Base-by-base conservation (phyloP, 139 green algal species). In the Haematococcus lacustris region DNA sequence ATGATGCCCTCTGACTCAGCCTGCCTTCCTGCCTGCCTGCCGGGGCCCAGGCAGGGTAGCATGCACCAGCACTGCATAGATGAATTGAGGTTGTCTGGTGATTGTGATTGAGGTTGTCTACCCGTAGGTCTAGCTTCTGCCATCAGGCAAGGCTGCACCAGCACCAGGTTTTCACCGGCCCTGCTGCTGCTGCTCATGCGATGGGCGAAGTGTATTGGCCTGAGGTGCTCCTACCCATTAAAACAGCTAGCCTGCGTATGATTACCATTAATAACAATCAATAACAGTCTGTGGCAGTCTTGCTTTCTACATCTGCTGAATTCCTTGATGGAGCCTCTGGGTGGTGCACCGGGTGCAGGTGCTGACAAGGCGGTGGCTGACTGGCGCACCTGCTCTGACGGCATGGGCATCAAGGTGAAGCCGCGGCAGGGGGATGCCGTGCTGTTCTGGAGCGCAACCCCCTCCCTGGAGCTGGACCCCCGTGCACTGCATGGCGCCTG, bases 341-440 rank as follows among this genome's bases (percentile, higher is more conserved):
- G 33, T 30, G 53, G 17, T 4, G 23, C 53, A 35, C 53, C 53
- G 9, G 34, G 25, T 43, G 37, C 37, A 41, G 62, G 30, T 25
- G 43, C 35, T 21, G 61, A 71, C 26, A 39, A 39, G 39, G 61
- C 66, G 6, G 40, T 71, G 2, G 7, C 7, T 38, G 71, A 76
- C 61, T 76, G 71, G 71, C 59, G 71, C 28, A 70, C 60, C 2
- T 76, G 71, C 33, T 38, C 25, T 35, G 71, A 76, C 61, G 23
- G 32, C 37, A 34, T 70, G 39, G 73, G 57, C 51, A 70, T 70
- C 66, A 78, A 53, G 66, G 73, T 70, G 38, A 84, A 61, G 80
- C 83, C 63, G 76, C 68, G 40, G 62, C 43, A 66, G 41, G 90
- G 90, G 21, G 90, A 96, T 68, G 92, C 89, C 2, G 78, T 97